Base-by-base conservation (phyloP, 2,329 filamentous ascomycete genomes). In the Drechslerella coelobrocha region DNA sequence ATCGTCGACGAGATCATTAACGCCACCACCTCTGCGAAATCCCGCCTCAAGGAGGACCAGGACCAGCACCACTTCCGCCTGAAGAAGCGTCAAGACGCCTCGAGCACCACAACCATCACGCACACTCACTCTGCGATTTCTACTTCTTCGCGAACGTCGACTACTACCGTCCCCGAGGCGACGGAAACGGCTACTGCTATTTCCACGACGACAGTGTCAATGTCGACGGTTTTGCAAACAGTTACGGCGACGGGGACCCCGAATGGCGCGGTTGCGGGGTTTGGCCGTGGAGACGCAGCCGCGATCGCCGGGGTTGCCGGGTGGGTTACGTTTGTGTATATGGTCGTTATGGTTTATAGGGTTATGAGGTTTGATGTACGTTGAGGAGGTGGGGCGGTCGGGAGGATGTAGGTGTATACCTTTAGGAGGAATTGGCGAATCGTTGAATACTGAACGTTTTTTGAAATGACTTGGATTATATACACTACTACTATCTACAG, bases 1-100 rank as follows among this genome's bases (percentile, higher is more conserved):
- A 68, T 68, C 31, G 24, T 68, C 39, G 41, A 55, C 23, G 62
- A 68, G 43, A 61, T 68, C n/a, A 51, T 55, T 43, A 61, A 68
- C 14, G 56, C 63, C 21, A 61, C 55, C 21, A 68, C 55, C 26
- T 39, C 63, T 23, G 56, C 55, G 6, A 55, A 68, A 61, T 50
- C 63, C 29, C 55, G 63, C 29, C 27, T 68, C 29, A 53, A 37
- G 34, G 43, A 31, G 12, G 6, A 12, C 6, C 29, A 31, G 29
- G 6, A 6, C 6, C 6, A 31, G 29, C 6, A 31, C 29, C 29
- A 6, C 29, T 6, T 6, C 29, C 29, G 29, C 29, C 6, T 31
- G 6, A 31, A 6, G 6, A 31, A 31, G 29, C 29, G 29, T 12
- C 29, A 31, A 31, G 29, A 31, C 29, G 6, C 29, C 29, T 31